Conservation (phyloP, 23 red algal genomes). For the Cyanidium caldarium region DNA sequence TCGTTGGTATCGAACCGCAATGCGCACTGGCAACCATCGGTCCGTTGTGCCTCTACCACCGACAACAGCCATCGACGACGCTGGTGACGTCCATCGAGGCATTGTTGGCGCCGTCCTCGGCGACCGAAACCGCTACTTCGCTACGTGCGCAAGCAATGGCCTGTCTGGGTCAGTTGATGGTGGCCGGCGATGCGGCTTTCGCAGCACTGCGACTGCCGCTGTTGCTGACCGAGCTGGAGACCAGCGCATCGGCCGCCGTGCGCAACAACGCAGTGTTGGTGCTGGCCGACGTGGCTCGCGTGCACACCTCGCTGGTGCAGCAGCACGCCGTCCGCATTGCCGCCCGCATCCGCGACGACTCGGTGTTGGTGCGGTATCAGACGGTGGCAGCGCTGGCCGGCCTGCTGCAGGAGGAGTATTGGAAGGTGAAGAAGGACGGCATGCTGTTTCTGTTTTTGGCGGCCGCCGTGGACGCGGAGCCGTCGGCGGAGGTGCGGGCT, state of each 20-base stretch:
- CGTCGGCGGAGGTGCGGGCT: constrained; percentile 9
- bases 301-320: constrained; percentile 37
- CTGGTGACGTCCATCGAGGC: too few species aligned
- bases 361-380: constrained; percentile 27
- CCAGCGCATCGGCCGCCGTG: neutral
- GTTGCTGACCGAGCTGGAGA: neutral
- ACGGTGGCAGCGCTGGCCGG: constrained; percentile 24
- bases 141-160: too few species aligned
- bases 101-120: too few species aligned
- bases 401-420: constrained; percentile 47
- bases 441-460: constrained; percentile 30
- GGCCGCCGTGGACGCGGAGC: constrained; percentile 15
- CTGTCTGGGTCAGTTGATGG: too few species aligned
- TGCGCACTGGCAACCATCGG: too few species aligned
- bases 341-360: constrained; percentile 18
- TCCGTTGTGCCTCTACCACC: too few species aligned
- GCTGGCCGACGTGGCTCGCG: constrained; percentile 48
- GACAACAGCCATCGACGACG: too few species aligned
- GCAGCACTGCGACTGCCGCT: too few species aligned
- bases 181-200: too few species aligned
- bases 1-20: too few species aligned
- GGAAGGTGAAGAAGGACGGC: constrained; percentile 29
- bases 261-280: constrained; percentile 43
- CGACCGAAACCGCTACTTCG: too few species aligned
- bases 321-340: constrained; percentile 33